Evolutionary conservation across 495 filamentous ascomycete species (phyloP), one percentile per base, ranked within the genome.

Genomic region (Durotheca rogersii): DNA sequence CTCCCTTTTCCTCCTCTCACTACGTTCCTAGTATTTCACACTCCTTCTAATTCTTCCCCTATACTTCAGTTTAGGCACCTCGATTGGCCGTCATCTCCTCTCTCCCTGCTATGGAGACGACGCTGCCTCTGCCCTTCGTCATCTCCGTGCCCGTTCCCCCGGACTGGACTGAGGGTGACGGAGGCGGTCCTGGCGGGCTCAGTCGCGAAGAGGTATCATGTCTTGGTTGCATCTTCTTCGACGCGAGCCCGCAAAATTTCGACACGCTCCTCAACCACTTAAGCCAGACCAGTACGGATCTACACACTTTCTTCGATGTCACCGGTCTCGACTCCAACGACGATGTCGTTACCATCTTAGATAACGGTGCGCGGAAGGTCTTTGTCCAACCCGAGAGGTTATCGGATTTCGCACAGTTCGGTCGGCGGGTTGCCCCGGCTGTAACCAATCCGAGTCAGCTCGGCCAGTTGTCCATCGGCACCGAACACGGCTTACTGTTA

Each of bases 311-410:
- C 62, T 81, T 94, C 53, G 86, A 96, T 55, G 90, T 82, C 45
- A 86, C 87, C 15, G 69, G 73, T 18, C 79, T 97, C 42, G 56
- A 77, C 47, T 81, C 80, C 18, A 66, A 72, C 35, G 82, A 86
- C 30, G 88, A 95, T 53, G 71, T 96, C 14, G 70, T 90, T 40
- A 78, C 87, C 41, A 76, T 97, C 20, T 79, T 98, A 41, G 86
- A 98, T 63, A 80, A 83, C 53, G 93, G 94, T 41, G 89, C 89
- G n/a, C 78, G 82, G 31, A 93, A 85, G 67, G 84, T 95, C 35
- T 91, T 97, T 66, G 84, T 95, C 38, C 75, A 79, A 41, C 75
- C 83, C 37, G 77, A 85, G 35, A 84, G 88, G 70, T 44, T 78
- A 25, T 51, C 67, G 9, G 67, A 73, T 29, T 73, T 69, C 42